Evolutionary conservation across 192 early-diverging fungal genomes (phyloP).

Genomic region (Backusella tuberculispora): DNA sequence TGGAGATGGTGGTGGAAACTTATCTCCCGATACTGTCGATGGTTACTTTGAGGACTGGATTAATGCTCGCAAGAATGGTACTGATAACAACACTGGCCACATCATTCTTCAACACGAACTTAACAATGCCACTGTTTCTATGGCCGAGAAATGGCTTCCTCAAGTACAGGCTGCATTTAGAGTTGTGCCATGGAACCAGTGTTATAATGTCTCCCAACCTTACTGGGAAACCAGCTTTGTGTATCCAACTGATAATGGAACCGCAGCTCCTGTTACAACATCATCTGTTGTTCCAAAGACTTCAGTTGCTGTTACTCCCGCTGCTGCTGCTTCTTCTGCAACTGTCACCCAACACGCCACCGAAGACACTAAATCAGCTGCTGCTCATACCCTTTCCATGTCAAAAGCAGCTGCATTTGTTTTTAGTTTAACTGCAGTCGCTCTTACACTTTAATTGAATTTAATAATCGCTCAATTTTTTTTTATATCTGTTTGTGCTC

Average conservation of each 20-base stretch:
- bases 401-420: background rate
- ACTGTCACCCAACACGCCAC: background rate
- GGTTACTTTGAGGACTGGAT: slow-evolving; percentile 35
- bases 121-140: slow-evolving; percentile 40
- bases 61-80: slow-evolving; percentile 26
- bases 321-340: background rate
- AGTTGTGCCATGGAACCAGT: slow-evolving; percentile 43
- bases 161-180: slow-evolving; percentile 39
- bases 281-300: background rate
- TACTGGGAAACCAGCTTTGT: slow-evolving; percentile 43
- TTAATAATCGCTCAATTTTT: background rate
- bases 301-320: slow-evolving; percentile 1
- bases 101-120: slow-evolving; percentile 51
- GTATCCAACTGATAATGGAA: slow-evolving; percentile 34
- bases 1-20: slow-evolving; percentile 35
- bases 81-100: slow-evolving; percentile 37
- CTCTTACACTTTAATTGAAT: background rate
- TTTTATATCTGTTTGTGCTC: background rate
- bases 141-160: slow-evolving; percentile 53
- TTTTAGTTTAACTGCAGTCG: background rate
- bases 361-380: background rate
- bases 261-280: background rate
- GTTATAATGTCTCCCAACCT: slow-evolving; percentile 39
- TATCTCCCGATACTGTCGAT: slow-evolving; percentile 41
- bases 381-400: background rate